Percentiles rank a stretch among this genome's conserved stretches.
These are phyloP conservation scores for Haplographium delicatum DNA, from an alignment of 495 filamentous ascomycete genomes.

Conservation along the genomic window DNA sequence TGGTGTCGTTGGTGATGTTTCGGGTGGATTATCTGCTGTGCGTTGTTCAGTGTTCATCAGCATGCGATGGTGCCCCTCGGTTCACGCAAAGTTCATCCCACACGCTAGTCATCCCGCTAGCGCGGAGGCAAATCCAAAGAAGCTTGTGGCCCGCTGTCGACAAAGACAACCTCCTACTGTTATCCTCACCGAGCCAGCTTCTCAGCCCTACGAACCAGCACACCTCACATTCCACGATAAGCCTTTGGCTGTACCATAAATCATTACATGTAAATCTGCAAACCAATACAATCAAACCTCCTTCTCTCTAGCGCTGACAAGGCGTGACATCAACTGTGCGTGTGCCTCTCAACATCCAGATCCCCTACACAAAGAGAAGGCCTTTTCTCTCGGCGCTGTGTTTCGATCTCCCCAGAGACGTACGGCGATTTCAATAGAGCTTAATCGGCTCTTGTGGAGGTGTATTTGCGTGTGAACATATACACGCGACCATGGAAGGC, in stretches of 20 bases:
- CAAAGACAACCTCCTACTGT: neutral
- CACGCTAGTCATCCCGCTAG: constrained; percentile 1
- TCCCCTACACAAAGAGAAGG: neutral
- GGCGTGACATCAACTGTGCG: constrained; percentile 1
- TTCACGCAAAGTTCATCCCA: neutral
- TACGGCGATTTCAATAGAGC: too few relatives aligned
- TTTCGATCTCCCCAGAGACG: too few relatives aligned
- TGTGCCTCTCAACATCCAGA: neutral
- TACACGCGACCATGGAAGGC: constrained; percentile 19
- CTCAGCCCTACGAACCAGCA: neutral
- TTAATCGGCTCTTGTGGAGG: too few relatives aligned
- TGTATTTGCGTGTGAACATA: too few relatives aligned
- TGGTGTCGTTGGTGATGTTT: too few relatives aligned
- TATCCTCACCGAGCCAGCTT: neutral
- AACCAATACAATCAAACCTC: neutral
- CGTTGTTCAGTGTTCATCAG: too few relatives aligned
- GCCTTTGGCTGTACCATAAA: neutral
- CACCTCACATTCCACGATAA: too few relatives aligned
- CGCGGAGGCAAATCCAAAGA: neutral
- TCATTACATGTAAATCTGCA: neutral
- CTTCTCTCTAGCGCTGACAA: constrained; percentile 1
- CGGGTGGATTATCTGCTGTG: too few relatives aligned
- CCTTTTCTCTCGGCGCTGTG: too few relatives aligned
- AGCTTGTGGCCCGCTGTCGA: neutral
- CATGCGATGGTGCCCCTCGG: neutral